These are phyloP conservation scores for Rhizomucor pusillus DNA, from an alignment of 371 early-diverging fungal genomes.

Conservation along the genomic window DNA sequence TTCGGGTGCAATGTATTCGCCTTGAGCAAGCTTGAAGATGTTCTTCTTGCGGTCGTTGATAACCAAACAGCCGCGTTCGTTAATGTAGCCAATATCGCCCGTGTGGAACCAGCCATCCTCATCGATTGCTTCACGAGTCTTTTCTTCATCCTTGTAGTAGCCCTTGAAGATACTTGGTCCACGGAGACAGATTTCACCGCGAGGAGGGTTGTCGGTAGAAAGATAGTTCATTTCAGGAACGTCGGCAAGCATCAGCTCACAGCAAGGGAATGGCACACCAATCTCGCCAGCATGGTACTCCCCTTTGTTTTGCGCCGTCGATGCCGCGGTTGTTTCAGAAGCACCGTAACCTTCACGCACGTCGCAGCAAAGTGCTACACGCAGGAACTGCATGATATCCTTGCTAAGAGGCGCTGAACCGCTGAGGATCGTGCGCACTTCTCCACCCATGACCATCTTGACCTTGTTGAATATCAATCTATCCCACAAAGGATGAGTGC, in stretches of 20 bases:
- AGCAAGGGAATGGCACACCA: conserved; percentile 61
- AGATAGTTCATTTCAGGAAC: conserved; percentile 89
- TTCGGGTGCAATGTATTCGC: conserved; percentile 98
- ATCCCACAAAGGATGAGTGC: conserved; percentile 84
- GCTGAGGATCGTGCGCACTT: conserved; percentile 74
- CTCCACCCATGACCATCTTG: conserved; percentile 85
- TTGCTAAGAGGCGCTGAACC: conserved; percentile 92
- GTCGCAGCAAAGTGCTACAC: conserved; percentile 70
- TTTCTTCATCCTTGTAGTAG: conserved; percentile 81
- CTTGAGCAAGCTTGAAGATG: conserved; percentile 91
- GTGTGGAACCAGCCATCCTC: conserved; percentile 92
- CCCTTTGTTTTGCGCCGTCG: conserved; percentile 34
- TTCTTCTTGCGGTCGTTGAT: conserved; percentile 98
- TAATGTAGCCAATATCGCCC: conserved; percentile 88
- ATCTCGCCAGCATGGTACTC: conserved; percentile 69
- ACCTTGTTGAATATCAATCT: conserved; percentile 86
- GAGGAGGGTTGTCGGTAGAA: conserved; percentile 75
- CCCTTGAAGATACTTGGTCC: conserved; percentile 79
- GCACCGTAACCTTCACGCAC: conserved; percentile 85
- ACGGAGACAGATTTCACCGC: conserved; percentile 90
- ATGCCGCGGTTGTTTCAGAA: conserved; percentile 78
- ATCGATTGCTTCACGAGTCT: conserved; percentile 79
- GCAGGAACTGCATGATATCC: conserved; percentile 85
- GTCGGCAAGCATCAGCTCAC: conserved; percentile 83
- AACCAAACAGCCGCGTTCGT: conserved; percentile 59